Base-by-base conservation (phyloP, 768 basidiomycete species). In the Daedalea quercina region DNA sequence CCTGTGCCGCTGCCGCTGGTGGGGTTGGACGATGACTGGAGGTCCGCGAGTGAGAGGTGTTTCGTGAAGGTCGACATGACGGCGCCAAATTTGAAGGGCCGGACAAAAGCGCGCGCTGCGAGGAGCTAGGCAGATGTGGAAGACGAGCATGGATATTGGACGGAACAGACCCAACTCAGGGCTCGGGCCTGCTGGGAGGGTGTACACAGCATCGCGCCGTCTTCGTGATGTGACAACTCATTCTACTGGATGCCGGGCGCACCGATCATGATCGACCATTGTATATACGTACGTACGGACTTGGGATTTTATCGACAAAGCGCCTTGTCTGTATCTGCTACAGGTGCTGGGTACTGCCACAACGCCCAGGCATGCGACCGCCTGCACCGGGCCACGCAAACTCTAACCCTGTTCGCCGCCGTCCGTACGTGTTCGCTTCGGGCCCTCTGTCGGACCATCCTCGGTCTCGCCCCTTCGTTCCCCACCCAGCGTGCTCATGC, bases 401-500 rank as follows among this genome's bases (percentile, higher is more conserved):
- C 17, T 33, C 49, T 46, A 55, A 9, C 41, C 31, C 3, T 51
- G 51, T 4, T 31, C 11, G 17, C 59, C 59, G 13, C 58, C 58
- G 9, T 65, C 66, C 63, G 51, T 68, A 60, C 58, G 67, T 59
- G 47, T 56, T 49, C 54, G 57, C 62, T 53, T 65, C 58, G 26
- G 56, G 42, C 40, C 62, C 65, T 54, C 57, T 35, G 61, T 62
- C 34, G 60, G 59, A 15, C 49, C 52, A 17, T 52, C 52, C 44
- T 54, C 52, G 9, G 31, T 31, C 12, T 52, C 60, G 23, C 53
- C 58, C 25, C 42, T 48, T 23, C 31, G 44, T 40, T 50, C 59
- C 49, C 55, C 56, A 22, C 44, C 57, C 25, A 51, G 59, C 13
- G 58, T 56, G 22, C 76, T 66, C 67, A 86, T 73, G 13, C 75